Evolutionary conservation across 129 eudicot species (phyloP).

Genomic region (Artemisia argyi): DNA sequence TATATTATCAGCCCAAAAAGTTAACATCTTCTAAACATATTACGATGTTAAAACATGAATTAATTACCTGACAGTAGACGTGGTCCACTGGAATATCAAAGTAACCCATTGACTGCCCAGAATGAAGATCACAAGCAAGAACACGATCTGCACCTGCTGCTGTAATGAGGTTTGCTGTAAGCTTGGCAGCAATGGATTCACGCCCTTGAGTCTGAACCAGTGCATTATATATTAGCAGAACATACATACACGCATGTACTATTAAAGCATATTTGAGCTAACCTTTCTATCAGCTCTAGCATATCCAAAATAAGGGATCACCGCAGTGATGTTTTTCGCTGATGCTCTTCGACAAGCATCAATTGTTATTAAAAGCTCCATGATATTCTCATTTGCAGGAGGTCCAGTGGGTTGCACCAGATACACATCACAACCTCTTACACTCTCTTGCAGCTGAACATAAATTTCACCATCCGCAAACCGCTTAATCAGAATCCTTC

Average conservation of each 20-base stretch:
- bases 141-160: slow-evolving; percentile 91
- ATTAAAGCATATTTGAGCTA: not conserved
- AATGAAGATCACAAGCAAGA: slow-evolving; percentile 92
- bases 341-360: slow-evolving; percentile 96
- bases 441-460: slow-evolving; percentile 89
- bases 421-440: slow-evolving; percentile 91
- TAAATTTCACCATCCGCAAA: slow-evolving; percentile 96
- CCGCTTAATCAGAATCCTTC: slow-evolving; percentile 58
- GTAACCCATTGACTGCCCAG: slow-evolving; percentile 94
- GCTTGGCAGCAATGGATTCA: slow-evolving; percentile 86
- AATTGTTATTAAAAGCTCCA: slow-evolving; percentile 77
- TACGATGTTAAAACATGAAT: not conserved
- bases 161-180: slow-evolving; percentile 78
- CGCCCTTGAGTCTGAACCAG: slow-evolving; percentile 80
- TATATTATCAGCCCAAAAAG: no score
- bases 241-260: not conserved
- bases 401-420: slow-evolving; percentile 88
- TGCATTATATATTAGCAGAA: slow-evolving; percentile 13
- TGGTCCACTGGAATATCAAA: slow-evolving; percentile 96
- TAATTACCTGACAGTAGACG: slow-evolving; percentile 71
- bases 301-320: slow-evolving; percentile 87
- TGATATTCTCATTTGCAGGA: slow-evolving; percentile 83
- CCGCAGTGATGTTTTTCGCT: slow-evolving; percentile 85
- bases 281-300: slow-evolving; percentile 94
- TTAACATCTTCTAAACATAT: not conserved